phyloP scores from a whole-genome alignment of 306 rosid species.

The Neltuma alba region DNA sequence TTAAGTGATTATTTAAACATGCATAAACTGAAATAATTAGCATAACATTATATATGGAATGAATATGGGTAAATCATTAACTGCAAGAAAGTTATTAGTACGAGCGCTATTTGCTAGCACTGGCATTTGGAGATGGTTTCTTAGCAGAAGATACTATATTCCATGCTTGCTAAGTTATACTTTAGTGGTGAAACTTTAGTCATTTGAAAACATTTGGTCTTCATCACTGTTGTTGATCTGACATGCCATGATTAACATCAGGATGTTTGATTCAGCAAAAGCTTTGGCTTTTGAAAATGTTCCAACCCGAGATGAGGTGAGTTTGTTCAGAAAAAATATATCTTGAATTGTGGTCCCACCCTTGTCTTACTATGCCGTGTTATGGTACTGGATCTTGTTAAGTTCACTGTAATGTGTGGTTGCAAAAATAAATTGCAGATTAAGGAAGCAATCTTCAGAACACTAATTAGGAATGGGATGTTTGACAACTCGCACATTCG shows the following conservation, averaged over 20 bases:
- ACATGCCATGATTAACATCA: slow-evolving; percentile 35
- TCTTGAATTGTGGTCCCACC: slow-evolving; percentile 1
- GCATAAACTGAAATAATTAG: background rate
- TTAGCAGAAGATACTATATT: slow-evolving; percentile 15
- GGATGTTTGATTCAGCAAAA: slow-evolving; percentile 88
- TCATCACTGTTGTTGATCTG: slow-evolving; percentile 22
- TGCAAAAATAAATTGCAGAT: slow-evolving; percentile 54
- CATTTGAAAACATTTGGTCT: slow-evolving; percentile 12
- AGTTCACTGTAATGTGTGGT: slow-evolving; percentile 12
- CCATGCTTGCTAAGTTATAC: background rate
- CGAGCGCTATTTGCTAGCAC: background rate
- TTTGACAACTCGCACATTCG: slow-evolving; percentile 81
- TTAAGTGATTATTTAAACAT: background rate
- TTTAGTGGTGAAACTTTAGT: background rate
- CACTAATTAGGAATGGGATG: slow-evolving; percentile 83
- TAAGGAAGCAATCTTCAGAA: slow-evolving; percentile 78
- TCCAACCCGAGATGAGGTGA: slow-evolving; percentile 74
- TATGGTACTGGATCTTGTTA: slow-evolving; percentile 23
- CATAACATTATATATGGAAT: background rate
- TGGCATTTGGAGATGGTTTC: slow-evolving; percentile 6
- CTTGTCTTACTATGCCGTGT: slow-evolving; percentile 10
- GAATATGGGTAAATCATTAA: background rate
- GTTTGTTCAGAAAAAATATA: slow-evolving; percentile 3
- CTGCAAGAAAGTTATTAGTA: background rate
- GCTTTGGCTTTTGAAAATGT: slow-evolving; percentile 83